Evolutionary conservation across 2,329 filamentous ascomycete species (phyloP).

Genomic region (Bimuria novae-zelandiae): DNA sequence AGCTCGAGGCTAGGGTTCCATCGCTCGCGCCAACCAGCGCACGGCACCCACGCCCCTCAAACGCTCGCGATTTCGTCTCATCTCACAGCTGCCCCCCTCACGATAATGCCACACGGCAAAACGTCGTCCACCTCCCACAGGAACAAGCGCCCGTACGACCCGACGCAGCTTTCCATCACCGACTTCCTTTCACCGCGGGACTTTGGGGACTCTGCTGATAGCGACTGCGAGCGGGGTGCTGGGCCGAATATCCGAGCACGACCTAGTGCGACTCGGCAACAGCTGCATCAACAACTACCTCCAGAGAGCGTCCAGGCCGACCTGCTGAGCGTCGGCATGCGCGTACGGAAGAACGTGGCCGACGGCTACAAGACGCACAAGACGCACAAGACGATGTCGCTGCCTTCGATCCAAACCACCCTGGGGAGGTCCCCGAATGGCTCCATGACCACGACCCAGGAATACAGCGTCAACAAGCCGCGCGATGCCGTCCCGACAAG

Average conservation of each 20-base stretch:
- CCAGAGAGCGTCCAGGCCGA: slow-evolving; percentile 74
- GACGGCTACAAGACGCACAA: slow-evolving; percentile 97
- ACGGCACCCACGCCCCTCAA: slow-evolving; percentile 9
- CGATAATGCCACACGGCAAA: slow-evolving; percentile 26
- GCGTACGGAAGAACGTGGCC: slow-evolving; percentile 87
- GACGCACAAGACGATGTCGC: slow-evolving; percentile 58
- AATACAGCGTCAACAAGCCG: slow-evolving; percentile 29
- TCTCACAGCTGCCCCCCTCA: slow-evolving; percentile 13
- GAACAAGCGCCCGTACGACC: slow-evolving; percentile 51
- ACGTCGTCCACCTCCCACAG: slow-evolving; percentile 29
- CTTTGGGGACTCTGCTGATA: slow-evolving; percentile 17
- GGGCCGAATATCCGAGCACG: slow-evolving; percentile 32
- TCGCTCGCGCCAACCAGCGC: slow-evolving; percentile 9
- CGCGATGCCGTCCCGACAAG: slow-evolving; percentile 27
- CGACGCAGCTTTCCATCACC: slow-evolving; percentile 53
- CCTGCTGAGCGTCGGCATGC: slow-evolving; percentile 92
- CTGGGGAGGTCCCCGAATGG: slow-evolving; percentile 24
- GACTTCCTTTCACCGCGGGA: slow-evolving; percentile 47
- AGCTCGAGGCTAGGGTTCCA: slow-evolving; percentile 2
- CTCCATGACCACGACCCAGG: slow-evolving; percentile 18
- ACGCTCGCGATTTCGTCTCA: slow-evolving; percentile 14
- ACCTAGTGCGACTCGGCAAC: slow-evolving; percentile 16
- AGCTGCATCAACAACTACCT: slow-evolving; percentile 43
- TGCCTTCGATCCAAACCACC: slow-evolving; percentile 34
- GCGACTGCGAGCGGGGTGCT: slow-evolving; percentile 31